Conservation (phyloP, 2,329 filamentous ascomycete species). For the Zymoseptoria tritici region DNA sequence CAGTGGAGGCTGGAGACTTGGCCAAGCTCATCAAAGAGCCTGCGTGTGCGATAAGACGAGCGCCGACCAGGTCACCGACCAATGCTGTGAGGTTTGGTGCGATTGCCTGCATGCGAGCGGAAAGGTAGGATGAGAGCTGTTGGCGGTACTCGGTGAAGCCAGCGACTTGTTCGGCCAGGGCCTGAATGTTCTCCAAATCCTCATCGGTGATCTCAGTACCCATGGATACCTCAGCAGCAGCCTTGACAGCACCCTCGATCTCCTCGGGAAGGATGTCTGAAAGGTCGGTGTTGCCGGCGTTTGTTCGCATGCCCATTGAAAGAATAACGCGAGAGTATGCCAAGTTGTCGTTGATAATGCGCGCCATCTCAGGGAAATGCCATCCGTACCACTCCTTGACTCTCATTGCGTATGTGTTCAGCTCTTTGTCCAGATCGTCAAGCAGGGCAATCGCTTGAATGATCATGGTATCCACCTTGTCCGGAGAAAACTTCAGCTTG, state of each 20-base stretch:
- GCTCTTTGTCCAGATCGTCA: slow-evolving; percentile 95
- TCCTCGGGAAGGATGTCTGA: slow-evolving; percentile 91
- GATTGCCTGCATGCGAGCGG: slow-evolving; percentile 91
- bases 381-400: slow-evolving; percentile 99
- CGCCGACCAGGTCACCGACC: slow-evolving; percentile 87
- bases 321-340: slow-evolving; percentile 86
- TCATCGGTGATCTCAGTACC: slow-evolving; percentile 92
- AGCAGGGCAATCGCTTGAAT: slow-evolving; percentile 91
- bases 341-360: slow-evolving; percentile 94
- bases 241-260: slow-evolving; percentile 84
- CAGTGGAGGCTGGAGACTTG: slow-evolving; percentile 89
- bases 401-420: slow-evolving; percentile 98
- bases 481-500: slow-evolving; percentile 96
- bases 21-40: slow-evolving; percentile 91
- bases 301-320: slow-evolving; percentile 80
- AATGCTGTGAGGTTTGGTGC: slow-evolving; percentile 92
- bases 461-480: slow-evolving; percentile 99
- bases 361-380: slow-evolving; percentile 98
- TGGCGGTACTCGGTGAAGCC: slow-evolving; percentile 83
- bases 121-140: slow-evolving; percentile 81
- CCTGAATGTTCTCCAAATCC: slow-evolving; percentile 87
- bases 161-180: slow-evolving; percentile 88
- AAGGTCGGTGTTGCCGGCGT: slow-evolving; percentile 67
- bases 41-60: slow-evolving; percentile 87
- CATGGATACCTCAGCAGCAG: slow-evolving; percentile 94